These are phyloP conservation scores for Trypanosoma brucei DNA, from an alignment of 208 protist species.

Conservation along the genomic window DNA sequence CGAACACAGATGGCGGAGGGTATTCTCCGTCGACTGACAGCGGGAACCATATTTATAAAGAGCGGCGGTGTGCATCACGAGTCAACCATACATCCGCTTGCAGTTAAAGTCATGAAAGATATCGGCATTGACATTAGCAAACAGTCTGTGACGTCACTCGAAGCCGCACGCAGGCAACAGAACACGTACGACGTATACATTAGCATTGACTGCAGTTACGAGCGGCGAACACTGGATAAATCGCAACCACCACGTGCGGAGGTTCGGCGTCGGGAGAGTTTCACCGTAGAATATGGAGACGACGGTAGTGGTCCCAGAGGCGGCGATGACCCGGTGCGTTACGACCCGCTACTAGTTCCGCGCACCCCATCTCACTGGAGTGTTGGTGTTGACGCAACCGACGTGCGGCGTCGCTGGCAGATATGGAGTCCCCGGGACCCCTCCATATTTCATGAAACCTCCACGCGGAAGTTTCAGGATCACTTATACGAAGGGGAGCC, in stretches of 20 bases:
- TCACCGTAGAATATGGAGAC: background rate
- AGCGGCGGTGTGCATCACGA: conserved; percentile 63
- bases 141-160: conserved; percentile 54
- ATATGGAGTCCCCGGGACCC: conserved; percentile 86
- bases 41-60: conserved; percentile 52
- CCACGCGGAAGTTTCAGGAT: conserved; percentile 81
- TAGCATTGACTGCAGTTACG: conserved; percentile 65
- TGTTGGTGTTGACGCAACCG: conserved; percentile 56
- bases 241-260: conserved; percentile 24
- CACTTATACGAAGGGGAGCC: conserved; percentile 85
- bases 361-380: conserved; percentile 70
- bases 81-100: conserved; percentile 58
- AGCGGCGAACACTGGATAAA: conserved; percentile 30
- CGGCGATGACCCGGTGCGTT: conserved; percentile 9
- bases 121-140: conserved; percentile 46
- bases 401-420: conserved; percentile 54
- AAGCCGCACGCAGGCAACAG: conserved; percentile 48
- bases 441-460: conserved; percentile 67
- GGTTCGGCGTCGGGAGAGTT: background rate
- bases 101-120: conserved; percentile 44
- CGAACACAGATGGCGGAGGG: conserved; percentile 86
- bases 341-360: conserved; percentile 45
- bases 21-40: conserved; percentile 52
- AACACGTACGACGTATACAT: conserved; percentile 84
- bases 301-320: conserved; percentile 2